phyloP scores from a whole-genome alignment of 305 asterid species.

The Solanum aculeatissimum region DNA sequence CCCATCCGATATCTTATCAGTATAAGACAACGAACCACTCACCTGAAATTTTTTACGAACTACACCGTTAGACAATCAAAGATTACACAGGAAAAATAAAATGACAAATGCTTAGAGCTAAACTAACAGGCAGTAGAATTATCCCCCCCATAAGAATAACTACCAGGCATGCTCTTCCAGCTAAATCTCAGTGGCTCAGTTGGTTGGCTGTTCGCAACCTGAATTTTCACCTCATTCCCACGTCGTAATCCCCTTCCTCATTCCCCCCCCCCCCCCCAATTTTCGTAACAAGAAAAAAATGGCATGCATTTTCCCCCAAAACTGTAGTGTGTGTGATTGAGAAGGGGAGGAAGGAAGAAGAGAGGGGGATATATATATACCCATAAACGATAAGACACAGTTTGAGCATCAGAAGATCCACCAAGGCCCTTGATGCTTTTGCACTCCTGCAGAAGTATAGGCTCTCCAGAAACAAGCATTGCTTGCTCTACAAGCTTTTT shows the following conservation, averaged over 20 bases:
- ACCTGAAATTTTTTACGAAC: slow-evolving; percentile 33
- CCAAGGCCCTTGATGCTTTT: slow-evolving; percentile 14
- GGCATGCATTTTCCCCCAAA: not conserved
- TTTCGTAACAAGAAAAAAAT: not conserved
- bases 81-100: not conserved
- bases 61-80: not conserved
- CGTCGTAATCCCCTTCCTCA: not conserved
- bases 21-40: slow-evolving; percentile 75
- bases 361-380: slow-evolving; percentile 13
- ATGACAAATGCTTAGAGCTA: not conserved
- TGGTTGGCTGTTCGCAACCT: not conserved
- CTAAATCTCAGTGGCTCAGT: not conserved
- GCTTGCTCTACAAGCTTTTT: slow-evolving; percentile 57
- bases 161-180: not conserved
- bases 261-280: not conserved
- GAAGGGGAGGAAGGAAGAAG: not conserved
- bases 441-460: slow-evolving; percentile 33
- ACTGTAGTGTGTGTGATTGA: not conserved
- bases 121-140: not conserved
- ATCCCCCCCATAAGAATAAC: not conserved
- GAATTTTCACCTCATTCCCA: not conserved
- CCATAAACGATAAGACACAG: slow-evolving; percentile 78
- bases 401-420: slow-evolving; percentile 45
- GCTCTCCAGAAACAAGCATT: slow-evolving; percentile 36
- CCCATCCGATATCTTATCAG: slow-evolving; percentile 79